Evolutionary conservation across 257 asterid species (phyloP), one percentile per base, ranked within the genome.

Genomic region (Solanum sejunctum): DNA sequence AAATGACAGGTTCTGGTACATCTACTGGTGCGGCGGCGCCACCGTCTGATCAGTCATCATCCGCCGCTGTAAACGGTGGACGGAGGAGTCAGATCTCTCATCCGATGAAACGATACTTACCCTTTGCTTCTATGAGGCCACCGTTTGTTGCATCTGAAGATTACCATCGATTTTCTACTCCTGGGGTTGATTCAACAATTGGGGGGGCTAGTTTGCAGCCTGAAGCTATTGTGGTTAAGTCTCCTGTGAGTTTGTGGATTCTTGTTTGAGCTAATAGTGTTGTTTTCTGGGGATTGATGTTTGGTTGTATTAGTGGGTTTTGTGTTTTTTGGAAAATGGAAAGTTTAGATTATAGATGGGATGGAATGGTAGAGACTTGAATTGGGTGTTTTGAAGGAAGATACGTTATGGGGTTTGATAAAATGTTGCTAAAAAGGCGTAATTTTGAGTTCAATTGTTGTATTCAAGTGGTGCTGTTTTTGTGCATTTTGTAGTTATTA

Each of bases 51-150:
- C 51, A 91, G 86, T 90, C 89, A 82, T 87, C 86, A 82, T 63
- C 88, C 43, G 86, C 89, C 70, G 83, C 90, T 87, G 84, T 89
- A 85, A 86, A 87, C 88, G 85, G 94, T 85, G 90, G 92, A 88
- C 75, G 69, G 85, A 49, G 85, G 16, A 82, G 41, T 36, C 90
- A 90, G 92, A 90, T 88, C 88, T 83, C 86, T 10, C 83, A 82
- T 63, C 90, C 92, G 89, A 94, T 91, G 84, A 92, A 93, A 85
- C 92, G 98, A 18, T 94, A 95, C 87, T 87, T 94, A 21, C 94
- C 98, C 8, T 95, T 95, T 85, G 90, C 94, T 10, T 91, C 97
- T 15, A 93, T 93, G 97, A 95, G 89, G 89, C 94, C 98, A 82
- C 96, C 98, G 57, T 94, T 94, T 84, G 88, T 89, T 43, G 79